Percentiles rank a stretch among this genome's conserved stretches.
phyloP scores from a whole-genome alignment of 257 asterid genomes.

The Phtheirospermum japonicum region DNA sequence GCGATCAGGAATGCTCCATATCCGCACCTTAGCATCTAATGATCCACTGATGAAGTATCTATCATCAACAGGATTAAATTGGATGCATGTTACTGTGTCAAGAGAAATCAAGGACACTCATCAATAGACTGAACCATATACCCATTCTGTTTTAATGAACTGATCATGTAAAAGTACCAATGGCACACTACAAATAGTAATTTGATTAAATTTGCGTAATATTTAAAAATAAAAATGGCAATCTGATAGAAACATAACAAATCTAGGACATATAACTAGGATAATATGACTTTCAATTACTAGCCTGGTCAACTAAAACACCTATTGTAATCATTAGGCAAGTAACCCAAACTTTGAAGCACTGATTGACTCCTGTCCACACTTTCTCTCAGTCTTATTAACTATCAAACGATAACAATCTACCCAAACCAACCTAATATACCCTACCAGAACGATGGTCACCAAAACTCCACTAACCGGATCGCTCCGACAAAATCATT shows the following conservation, averaged over 20 bases:
- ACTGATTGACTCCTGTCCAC: background rate
- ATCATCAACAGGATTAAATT: constrained; percentile 93
- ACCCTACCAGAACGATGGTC: background rate
- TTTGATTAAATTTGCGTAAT: background rate
- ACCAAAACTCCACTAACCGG: background rate
- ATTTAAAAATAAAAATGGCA: too few relatives aligned
- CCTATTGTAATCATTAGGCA: constrained; percentile 5
- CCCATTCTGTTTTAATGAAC: background rate
- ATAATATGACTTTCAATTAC: too few relatives aligned
- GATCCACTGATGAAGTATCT: constrained; percentile 95
- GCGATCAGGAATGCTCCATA: constrained; percentile 95
- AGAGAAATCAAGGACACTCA: constrained; percentile 24
- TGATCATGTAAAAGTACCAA: constrained; percentile 9
- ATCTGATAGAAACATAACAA: background rate
- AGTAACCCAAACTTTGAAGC: background rate
- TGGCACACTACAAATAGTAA: background rate
- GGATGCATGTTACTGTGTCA: constrained; percentile 96
- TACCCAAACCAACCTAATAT: background rate
- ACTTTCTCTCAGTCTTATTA: background rate
- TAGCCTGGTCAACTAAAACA: background rate
- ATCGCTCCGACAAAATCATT: background rate
- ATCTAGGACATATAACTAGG: background rate
- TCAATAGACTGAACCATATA: constrained; percentile 25
- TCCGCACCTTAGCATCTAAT: constrained; percentile 91
- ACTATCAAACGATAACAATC: too few relatives aligned